phyloP scores from a whole-genome alignment of 2,329 filamentous ascomycete species.

The Aspergillus sergii region DNA sequence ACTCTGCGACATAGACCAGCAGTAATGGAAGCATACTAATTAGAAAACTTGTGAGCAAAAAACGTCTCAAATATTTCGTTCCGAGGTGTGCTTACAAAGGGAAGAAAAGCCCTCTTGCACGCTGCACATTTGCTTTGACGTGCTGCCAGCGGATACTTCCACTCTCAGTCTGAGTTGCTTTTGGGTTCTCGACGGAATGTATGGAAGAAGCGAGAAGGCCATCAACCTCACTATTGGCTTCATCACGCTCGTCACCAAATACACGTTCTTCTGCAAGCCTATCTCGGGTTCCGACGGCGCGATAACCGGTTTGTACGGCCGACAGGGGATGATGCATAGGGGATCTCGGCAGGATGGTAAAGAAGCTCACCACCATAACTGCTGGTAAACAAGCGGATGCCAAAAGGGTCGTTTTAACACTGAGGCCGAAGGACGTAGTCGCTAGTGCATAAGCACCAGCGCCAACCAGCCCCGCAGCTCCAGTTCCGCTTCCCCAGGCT shows the following conservation, averaged over 20 bases:
- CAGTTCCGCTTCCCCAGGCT: constrained; percentile 90
- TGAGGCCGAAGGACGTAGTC: constrained; percentile 77
- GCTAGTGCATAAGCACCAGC: constrained; percentile 85
- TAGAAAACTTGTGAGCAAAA: constrained; percentile 15
- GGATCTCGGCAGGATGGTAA: constrained; percentile 71
- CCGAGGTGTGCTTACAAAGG: constrained; percentile 56
- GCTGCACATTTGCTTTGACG: constrained; percentile 60
- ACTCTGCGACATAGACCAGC: constrained; percentile 92
- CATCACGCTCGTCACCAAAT: constrained; percentile 24
- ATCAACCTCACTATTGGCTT: constrained; percentile 28
- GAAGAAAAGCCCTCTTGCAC: constrained; percentile 71
- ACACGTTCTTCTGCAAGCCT: constrained; percentile 41
- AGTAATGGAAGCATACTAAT: constrained; percentile 82
- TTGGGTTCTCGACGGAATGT: constrained; percentile 21
- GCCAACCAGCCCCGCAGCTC: constrained; percentile 82
- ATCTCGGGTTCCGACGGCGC: constrained; percentile 51
- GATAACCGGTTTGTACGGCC: constrained; percentile 54
- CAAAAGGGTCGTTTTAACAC: constrained; percentile 73
- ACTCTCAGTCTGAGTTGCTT: constrained; percentile 17
- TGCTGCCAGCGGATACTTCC: constrained; percentile 33
- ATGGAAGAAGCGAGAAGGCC: constrained; percentile 32
- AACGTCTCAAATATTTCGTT: not conserved
- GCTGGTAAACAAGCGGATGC: constrained; percentile 76
- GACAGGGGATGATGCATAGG: constrained; percentile 58
- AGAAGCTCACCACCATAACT: constrained; percentile 84